phyloP scores from a whole-genome alignment of 768 basidiomycete genomes.

The Suillus variegatus region DNA sequence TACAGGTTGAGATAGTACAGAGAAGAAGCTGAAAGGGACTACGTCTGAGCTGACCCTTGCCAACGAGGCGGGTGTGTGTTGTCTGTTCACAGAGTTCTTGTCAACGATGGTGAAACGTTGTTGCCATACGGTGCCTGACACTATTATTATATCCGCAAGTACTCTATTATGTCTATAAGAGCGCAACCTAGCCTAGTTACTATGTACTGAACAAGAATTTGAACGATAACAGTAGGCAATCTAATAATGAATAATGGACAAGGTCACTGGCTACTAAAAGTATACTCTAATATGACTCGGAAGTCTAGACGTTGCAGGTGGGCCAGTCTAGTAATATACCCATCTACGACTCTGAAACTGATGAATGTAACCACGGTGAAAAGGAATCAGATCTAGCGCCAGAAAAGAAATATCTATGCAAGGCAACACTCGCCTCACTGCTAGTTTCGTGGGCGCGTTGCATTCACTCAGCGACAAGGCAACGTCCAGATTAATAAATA shows the following conservation, averaged over 20 bases:
- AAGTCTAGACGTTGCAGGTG: neutral
- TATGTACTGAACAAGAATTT: neutral
- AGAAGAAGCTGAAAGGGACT: neutral
- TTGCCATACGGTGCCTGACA: neutral
- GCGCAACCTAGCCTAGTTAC: neutral
- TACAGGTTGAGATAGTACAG: slow-evolving; percentile 1
- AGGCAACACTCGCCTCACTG: neutral
- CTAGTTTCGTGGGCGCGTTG: neutral
- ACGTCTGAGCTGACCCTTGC: neutral
- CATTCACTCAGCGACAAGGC: neutral
- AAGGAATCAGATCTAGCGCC: neutral
- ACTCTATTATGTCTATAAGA: neutral
- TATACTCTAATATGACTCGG: neutral
- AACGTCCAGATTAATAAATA: neutral
- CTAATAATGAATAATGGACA: neutral
- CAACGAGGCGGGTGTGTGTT: slow-evolving; percentile 1
- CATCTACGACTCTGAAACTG: neutral
- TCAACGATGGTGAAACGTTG: too few relatives aligned
- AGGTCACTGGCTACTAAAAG: neutral
- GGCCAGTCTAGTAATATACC: neutral
- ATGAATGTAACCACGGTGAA: neutral
- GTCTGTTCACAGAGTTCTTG: neutral
- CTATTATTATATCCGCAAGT: neutral
- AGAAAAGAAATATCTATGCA: neutral
- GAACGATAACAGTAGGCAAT: neutral